These are phyloP conservation scores for Backusella mclennaniae DNA, from an alignment of 192 early-diverging fungal species.

Conservation along the genomic window DNA sequence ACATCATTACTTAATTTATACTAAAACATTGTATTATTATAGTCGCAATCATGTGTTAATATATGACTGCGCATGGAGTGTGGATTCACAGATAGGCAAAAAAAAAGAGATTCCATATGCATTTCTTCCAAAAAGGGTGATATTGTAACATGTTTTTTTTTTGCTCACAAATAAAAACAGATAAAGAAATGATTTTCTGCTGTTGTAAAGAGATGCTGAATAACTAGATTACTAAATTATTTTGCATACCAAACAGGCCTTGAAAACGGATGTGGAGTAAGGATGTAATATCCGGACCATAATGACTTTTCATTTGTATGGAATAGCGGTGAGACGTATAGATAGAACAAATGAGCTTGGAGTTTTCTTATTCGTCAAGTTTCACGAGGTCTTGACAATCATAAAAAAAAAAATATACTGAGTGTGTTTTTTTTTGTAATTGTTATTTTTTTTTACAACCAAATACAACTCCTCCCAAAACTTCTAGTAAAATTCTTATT, in stretches of 20 bases:
- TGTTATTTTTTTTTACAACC: too few species aligned
- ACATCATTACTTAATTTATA: background rate
- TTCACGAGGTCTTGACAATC: background rate
- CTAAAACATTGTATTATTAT: background rate
- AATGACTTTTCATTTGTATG: background rate
- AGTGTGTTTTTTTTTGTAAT: too few species aligned
- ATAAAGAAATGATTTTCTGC: background rate
- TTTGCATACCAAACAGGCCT: background rate
- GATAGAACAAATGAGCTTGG: background rate
- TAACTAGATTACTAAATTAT: background rate
- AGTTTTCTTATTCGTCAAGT: background rate
- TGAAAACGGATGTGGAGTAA: background rate
- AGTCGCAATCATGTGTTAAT: background rate
- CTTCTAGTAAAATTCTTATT: too few species aligned
- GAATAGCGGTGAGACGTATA: background rate
- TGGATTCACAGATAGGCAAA: background rate
- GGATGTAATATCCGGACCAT: background rate
- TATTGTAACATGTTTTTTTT: background rate
- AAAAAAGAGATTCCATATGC: background rate
- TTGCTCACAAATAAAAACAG: background rate
- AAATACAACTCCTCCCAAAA: too few species aligned
- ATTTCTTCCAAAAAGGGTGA: background rate
- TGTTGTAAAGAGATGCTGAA: background rate
- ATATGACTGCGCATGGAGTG: background rate
- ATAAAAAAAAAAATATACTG: too few species aligned